Percentiles rank a stretch among this genome's conserved stretches.
These are phyloP conservation scores for Vigna reflexopilosa DNA, from an alignment of 306 rosid species.

Conservation along the genomic window DNA sequence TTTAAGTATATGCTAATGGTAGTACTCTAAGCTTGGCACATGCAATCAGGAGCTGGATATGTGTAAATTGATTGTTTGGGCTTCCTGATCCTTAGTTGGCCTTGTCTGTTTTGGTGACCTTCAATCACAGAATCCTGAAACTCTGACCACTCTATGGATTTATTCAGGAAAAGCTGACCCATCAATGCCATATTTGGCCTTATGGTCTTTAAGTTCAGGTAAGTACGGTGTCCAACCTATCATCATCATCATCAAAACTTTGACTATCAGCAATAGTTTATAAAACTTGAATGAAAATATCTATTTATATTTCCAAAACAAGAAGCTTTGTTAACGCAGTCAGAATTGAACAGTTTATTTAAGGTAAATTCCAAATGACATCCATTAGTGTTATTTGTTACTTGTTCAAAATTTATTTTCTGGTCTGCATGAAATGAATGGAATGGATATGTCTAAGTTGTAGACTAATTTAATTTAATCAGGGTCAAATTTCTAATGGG, in stretches of 20 bases:
- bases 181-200: constrained; percentile 92
- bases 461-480: neutral
- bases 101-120: constrained; percentile 88
- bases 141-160: constrained; percentile 78
- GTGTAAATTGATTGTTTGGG: constrained; percentile 94
- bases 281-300: neutral
- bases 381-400: constrained; percentile 15
- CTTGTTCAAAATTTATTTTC: neutral
- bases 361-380: neutral
- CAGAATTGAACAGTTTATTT: constrained; percentile 16
- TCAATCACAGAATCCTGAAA: constrained; percentile 70
- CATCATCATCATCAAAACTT: constrained; percentile 37
- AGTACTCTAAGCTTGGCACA: constrained; percentile 68
- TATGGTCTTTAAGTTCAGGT: constrained; percentile 80
- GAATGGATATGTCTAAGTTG: neutral
- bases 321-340: neutral
- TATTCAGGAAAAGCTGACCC: constrained; percentile 94
- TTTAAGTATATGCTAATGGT: constrained; percentile 12
- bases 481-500: neutral
- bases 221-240: constrained; percentile 97
- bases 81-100: constrained; percentile 83
- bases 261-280: constrained; percentile 17
- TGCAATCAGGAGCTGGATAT: constrained; percentile 95
- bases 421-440: constrained; percentile 36
- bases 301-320: neutral